Percentiles rank a stretch among this genome's conserved stretches.
Evolutionary conservation across 495 filamentous ascomycete species (phyloP).

Genomic region (Xylaria telfairii): DNA sequence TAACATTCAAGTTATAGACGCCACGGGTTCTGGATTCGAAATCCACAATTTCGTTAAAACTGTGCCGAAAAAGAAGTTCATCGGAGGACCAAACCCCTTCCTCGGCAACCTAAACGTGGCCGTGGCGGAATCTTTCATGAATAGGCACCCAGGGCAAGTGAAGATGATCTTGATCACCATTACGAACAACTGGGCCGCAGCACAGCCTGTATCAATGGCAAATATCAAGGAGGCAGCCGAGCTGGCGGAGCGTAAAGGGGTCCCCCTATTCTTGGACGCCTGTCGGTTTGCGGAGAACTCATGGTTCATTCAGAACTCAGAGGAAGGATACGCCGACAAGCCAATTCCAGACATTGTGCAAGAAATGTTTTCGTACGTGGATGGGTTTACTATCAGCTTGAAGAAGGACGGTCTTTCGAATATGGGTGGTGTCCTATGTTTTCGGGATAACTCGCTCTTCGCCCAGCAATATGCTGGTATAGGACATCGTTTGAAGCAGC

Average conservation of each 20-base stretch:
- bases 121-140: background rate
- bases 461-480: slow-evolving; percentile 18
- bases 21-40: slow-evolving; percentile 7
- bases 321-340: slow-evolving; percentile 11
- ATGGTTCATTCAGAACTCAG: slow-evolving; percentile 10
- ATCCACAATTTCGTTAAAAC: slow-evolving; percentile 16
- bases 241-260: slow-evolving; percentile 1
- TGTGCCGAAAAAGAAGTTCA: background rate
- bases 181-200: slow-evolving; percentile 25
- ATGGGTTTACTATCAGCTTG: slow-evolving; percentile 21
- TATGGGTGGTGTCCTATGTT: slow-evolving; percentile 24
- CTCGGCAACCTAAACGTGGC: slow-evolving; percentile 17
- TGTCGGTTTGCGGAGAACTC: slow-evolving; percentile 26
- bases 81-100: slow-evolving; percentile 14
- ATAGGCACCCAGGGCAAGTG: slow-evolving; percentile 7
- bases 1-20: slow-evolving; percentile 1
- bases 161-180: slow-evolving; percentile 23
- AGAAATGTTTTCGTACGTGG: slow-evolving; percentile 25
- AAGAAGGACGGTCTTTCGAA: slow-evolving; percentile 27
- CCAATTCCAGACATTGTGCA: slow-evolving; percentile 17
- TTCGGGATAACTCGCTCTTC: slow-evolving; percentile 14
- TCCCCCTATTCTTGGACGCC: slow-evolving; percentile 25
- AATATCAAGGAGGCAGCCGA: slow-evolving; percentile 19
- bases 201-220: slow-evolving; percentile 26
- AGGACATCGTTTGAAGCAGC: slow-evolving; percentile 18